Percentiles rank a stretch among this genome's conserved stretches.
These are phyloP conservation scores for Podila epicladia DNA, from an alignment of 192 early-diverging fungal genomes.

Conservation along the genomic window DNA sequence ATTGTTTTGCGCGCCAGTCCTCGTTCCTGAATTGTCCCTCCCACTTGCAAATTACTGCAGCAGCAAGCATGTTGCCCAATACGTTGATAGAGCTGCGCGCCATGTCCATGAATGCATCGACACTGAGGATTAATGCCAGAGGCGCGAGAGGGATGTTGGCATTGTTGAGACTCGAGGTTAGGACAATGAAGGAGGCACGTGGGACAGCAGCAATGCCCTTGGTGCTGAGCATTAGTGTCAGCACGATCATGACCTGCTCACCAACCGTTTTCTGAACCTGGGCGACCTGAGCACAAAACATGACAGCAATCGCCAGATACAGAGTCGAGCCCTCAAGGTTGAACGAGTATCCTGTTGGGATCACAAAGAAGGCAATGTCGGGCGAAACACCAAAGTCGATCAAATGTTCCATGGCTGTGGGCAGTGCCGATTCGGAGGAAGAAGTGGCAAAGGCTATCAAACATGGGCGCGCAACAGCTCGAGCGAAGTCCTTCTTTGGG, in stretches of 20 bases:
- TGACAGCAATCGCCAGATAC: slow-evolving; percentile 67
- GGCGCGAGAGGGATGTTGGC: slow-evolving; percentile 65
- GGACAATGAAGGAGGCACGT: slow-evolving; percentile 67
- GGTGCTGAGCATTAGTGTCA: slow-evolving; percentile 70
- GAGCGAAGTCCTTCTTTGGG: slow-evolving; percentile 60
- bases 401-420: slow-evolving; percentile 72
- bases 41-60: slow-evolving; percentile 70
- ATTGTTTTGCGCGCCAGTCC: slow-evolving; percentile 36
- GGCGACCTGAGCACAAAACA: slow-evolving; percentile 73
- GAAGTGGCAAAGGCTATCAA: slow-evolving; percentile 78
- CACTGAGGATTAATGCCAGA: slow-evolving; percentile 67
- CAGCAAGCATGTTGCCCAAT: slow-evolving; percentile 72
- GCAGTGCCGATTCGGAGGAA: slow-evolving; percentile 77
- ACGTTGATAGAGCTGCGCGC: slow-evolving; percentile 71
- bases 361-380: slow-evolving; percentile 69
- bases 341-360: slow-evolving; percentile 78
- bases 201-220: slow-evolving; percentile 72
- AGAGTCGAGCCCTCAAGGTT: slow-evolving; percentile 80
- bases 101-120: slow-evolving; percentile 84
- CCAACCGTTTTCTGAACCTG: slow-evolving; percentile 57
- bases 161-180: slow-evolving; percentile 57
- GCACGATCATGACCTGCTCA: slow-evolving; percentile 69
- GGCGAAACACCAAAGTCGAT: slow-evolving; percentile 71
- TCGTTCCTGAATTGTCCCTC: slow-evolving; percentile 70
- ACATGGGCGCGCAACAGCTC: slow-evolving; percentile 64